These are phyloP conservation scores for Gracilariopsis chorda DNA, from an alignment of 23 red algal species.

Conservation along the genomic window DNA sequence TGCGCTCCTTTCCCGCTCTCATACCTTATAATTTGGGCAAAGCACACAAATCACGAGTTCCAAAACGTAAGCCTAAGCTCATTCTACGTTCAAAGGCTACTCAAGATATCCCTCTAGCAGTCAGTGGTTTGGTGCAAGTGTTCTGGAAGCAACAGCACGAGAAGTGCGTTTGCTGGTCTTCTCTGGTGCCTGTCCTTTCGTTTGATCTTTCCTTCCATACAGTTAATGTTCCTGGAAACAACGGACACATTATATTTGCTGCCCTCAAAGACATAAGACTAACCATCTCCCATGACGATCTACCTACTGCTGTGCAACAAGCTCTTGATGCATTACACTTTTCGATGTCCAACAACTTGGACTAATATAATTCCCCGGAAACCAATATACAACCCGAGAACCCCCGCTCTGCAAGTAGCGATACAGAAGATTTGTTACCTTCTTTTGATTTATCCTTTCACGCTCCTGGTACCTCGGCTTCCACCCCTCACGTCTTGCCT, in stretches of 20 bases:
- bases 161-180: background rate
- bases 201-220: background rate
- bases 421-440: background rate
- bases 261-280: slow-evolving; percentile 17
- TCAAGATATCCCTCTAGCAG: background rate
- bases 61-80: background rate
- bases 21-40: background rate
- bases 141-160: background rate
- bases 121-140: background rate
- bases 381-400: background rate
- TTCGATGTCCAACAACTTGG: background rate
- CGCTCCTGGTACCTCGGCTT: no score
- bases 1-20: background rate
- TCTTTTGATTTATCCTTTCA: no score
- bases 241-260: background rate
- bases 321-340: slow-evolving; percentile 2
- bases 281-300: background rate
- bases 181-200: background rate
- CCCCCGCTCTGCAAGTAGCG: background rate
- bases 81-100: background rate
- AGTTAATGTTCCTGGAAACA: background rate
- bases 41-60: background rate
- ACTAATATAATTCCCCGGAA: background rate
- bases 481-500: no score
- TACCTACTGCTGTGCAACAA: background rate